Base-by-base conservation (phyloP, 192 early-diverging fungal genomes). In the Podila epicladia region DNA sequence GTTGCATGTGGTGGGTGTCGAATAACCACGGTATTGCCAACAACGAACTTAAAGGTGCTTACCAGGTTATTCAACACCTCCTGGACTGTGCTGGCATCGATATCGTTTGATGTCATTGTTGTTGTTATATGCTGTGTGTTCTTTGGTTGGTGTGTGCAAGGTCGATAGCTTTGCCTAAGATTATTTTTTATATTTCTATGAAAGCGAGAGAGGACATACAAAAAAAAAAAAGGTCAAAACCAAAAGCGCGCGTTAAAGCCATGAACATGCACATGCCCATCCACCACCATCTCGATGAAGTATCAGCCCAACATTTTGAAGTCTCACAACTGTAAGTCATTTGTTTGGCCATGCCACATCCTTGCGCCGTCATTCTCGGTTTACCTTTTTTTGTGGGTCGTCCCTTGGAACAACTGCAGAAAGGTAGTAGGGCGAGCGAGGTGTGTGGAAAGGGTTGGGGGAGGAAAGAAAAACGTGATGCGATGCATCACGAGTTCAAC, bases 1-100 rank as follows among this genome's bases (percentile, higher is more conserved):
- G n/a, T n/a, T n/a, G n/a, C n/a, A 37, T 20, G 13, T 38, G 62
- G 17, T 37, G 5, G 29, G 26, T 33, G 4, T 70, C 68, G n/a
- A n/a, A n/a, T 51, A 2, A 32, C 19, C 5, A 33, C 38, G 31
- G 35, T 61, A 17, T 15, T 17, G 29, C n/a, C n/a, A n/a, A n/a
- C n/a, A n/a, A 35, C 37, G 38, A 24, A 13, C 2, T n/a, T 22
- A 1, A 28, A 13, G 9, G 19, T 51, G 17, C 69, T 62, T 62
- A 78, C 75, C 68, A 78, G 59, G 6, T 53, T 78, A 17, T 78
- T 71, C 24, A 78, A 9, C 20, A 64, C 69, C 38, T 71, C 75
- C 62, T 78, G 75, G 41, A 78, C 69, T 71, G 69, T 31, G 58
- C 48, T 41, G 38, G 67, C 58, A 8, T 62, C 67, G 62, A 76